Base-by-base conservation (phyloP, 257 asterid species). In the Nicotiana tomentosiformis region DNA sequence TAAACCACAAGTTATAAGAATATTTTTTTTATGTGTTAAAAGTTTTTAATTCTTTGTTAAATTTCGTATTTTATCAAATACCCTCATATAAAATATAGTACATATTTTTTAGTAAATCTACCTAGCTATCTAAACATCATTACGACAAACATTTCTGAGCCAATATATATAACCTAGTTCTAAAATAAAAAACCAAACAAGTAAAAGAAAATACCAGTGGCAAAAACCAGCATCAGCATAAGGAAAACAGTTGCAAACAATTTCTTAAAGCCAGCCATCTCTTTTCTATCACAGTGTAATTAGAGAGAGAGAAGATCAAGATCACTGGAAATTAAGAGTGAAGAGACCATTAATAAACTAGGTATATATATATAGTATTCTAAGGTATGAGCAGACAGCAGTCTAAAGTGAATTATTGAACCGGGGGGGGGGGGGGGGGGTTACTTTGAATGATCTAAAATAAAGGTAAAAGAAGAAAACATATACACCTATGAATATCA, bases 171-270 rank as follows among this genome's bases (percentile, higher is more conserved):
- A 18, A 6, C 8, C 39, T 11, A 65, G 10, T 32, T 66, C 23
- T 16, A 67, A 68, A 17, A 68, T 26, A 4, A 68, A 65, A 68
- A 67, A 9, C 7, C 4, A 37, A 35, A 35, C n/a, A 57, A 43
- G n/a, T 70, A 0, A 39, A 70, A 5, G n/a, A 70, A 72, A 46
- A 37, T 80, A 80, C 83, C 83, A 62, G 49, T 43, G 20, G 83
- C 57, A 58, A 80, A 80, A 57, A 43, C 62, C 57, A 80, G 61
- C 83, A 80, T 23, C 16, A 80, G 1, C 62, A 80, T 9, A 12
- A 80, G 61, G 37, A 80, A 12, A 80, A 43, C 17, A 62, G 61
- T 43, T 5, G 83, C 66, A 30, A 80, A 23, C 29, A 17, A 39
- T 61, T 53, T 78, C 58, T 11, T 60, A 5, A 56, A 60, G 0